Conservation (phyloP, 257 asterid species). For the Rubia yunnanensis region DNA sequence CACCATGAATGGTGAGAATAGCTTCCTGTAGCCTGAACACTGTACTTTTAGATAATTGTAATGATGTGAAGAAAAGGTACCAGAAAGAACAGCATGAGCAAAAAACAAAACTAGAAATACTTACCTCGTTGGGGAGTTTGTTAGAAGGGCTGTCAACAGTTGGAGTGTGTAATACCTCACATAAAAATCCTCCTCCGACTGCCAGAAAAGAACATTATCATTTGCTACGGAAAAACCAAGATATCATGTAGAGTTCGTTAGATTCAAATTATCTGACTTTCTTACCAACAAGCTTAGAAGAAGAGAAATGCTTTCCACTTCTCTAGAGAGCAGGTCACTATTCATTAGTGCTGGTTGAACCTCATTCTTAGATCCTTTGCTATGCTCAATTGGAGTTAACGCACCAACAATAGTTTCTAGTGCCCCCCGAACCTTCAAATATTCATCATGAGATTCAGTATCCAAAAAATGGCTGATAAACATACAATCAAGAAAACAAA, state of each 20-base stretch:
- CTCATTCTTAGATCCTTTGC: conserved; percentile 51
- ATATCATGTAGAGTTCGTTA: conserved; percentile 10
- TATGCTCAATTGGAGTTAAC: conserved; percentile 61
- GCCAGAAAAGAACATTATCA: conserved; percentile 31
- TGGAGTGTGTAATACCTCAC: conserved; percentile 86
- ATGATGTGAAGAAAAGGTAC: conserved; percentile 1
- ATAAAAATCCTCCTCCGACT: conserved; percentile 97
- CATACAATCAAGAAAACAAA: neutral
- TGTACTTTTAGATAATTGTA: conserved; percentile 17
- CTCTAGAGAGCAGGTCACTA: conserved; percentile 78
- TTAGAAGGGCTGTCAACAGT: conserved; percentile 75
- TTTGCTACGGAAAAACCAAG: conserved; percentile 6
- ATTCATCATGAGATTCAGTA: conserved; percentile 17
- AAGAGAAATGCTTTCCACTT: conserved; percentile 80
- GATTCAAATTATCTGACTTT: conserved; percentile 9
- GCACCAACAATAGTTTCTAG: conserved; percentile 74
- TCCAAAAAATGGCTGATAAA: conserved; percentile 4
- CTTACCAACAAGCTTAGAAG: conserved; percentile 88
- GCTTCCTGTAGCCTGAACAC: conserved; percentile 88
- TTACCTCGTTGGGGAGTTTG: conserved; percentile 83
- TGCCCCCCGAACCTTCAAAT: conserved; percentile 78
- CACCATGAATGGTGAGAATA: conserved; percentile 80
- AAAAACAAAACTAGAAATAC: conserved; percentile 2
- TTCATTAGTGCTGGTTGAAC: conserved; percentile 85
- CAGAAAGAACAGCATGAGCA: conserved; percentile 7